A percentile compares a stretch with the other conserved stretches of the same genome.
phyloP scores from a whole-genome alignment of 192 early-diverging fungal species.

The Obelidium mucronatum region DNA sequence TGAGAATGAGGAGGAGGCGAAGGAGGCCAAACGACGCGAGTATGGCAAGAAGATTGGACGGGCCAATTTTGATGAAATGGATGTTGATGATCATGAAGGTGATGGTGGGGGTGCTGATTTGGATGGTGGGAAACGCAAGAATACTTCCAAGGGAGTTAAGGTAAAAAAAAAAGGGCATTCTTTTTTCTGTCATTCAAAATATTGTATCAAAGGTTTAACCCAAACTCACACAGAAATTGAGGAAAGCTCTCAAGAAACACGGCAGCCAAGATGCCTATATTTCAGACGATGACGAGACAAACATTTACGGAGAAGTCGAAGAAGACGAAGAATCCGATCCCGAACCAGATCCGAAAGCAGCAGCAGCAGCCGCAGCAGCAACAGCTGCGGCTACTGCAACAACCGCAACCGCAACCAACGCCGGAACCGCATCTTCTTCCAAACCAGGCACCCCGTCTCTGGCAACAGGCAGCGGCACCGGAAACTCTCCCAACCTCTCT shows the following conservation, averaged over 20 bases:
- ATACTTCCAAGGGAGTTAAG: slow-evolving; percentile 17
- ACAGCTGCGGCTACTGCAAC: background rate
- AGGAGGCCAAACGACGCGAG: slow-evolving; percentile 52
- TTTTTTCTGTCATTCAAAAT: slow-evolving; percentile 17
- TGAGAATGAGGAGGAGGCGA: slow-evolving; percentile 58
- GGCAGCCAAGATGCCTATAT: slow-evolving; percentile 36
- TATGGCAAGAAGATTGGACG: slow-evolving; percentile 42
- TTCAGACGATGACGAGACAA: slow-evolving; percentile 47
- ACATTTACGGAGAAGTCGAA: slow-evolving; percentile 40
- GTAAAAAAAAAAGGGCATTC: too few species aligned
- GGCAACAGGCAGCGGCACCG: background rate
- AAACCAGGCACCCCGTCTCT: slow-evolving; percentile 15
- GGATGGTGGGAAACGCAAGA: slow-evolving; percentile 15
- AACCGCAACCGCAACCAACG: background rate
- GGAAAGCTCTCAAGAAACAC: slow-evolving; percentile 43
- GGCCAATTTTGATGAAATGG: slow-evolving; percentile 41
- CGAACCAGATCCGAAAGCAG: slow-evolving; percentile 3
- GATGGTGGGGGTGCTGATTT: slow-evolving; percentile 29
- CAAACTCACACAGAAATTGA: slow-evolving; percentile 38
- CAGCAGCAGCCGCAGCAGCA: background rate
- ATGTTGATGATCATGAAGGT: slow-evolving; percentile 43
- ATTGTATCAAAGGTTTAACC: background rate
- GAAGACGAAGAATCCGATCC: slow-evolving; percentile 31
- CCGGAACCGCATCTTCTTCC: too few species aligned
- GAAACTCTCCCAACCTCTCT: background rate